Conservation (phyloP, 2,329 filamentous ascomycete species). For the Aspergillus tanneri region DNA sequence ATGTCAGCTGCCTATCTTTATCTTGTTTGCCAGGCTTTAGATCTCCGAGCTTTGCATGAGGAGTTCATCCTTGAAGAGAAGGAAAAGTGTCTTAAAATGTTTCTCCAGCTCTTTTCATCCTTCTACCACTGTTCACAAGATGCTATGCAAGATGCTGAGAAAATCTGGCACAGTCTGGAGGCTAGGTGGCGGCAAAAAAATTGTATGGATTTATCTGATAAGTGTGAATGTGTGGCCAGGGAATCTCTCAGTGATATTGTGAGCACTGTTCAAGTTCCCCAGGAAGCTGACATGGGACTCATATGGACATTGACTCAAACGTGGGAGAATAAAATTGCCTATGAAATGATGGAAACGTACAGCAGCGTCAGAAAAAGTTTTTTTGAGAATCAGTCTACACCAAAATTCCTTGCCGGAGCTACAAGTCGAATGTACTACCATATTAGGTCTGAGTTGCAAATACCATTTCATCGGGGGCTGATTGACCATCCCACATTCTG, state of each 20-base stretch:
- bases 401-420: constrained; percentile 14
- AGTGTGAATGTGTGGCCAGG: neutral
- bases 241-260: neutral
- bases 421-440: constrained; percentile 31
- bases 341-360: neutral
- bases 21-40: constrained; percentile 58
- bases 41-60: constrained; percentile 40
- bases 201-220: too few species aligned
- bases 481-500: constrained; percentile 26
- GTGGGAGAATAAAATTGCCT: neutral
- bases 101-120: too few species aligned
- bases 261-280: neutral
- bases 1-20: constrained; percentile 57
- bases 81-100: too few species aligned
- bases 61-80: constrained; percentile 58
- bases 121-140: constrained; percentile 24
- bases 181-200: too few species aligned
- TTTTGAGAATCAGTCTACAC: constrained; percentile 11
- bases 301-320: neutral
- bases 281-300: neutral
- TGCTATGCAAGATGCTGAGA: neutral
- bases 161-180: too few species aligned
- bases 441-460: constrained; percentile 31
- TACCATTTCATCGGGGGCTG: constrained; percentile 31
- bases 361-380: constrained; percentile 7